Evolutionary conservation across 148 eudicot genomes (phyloP).

Genomic region (Polygonum aviculare): DNA sequence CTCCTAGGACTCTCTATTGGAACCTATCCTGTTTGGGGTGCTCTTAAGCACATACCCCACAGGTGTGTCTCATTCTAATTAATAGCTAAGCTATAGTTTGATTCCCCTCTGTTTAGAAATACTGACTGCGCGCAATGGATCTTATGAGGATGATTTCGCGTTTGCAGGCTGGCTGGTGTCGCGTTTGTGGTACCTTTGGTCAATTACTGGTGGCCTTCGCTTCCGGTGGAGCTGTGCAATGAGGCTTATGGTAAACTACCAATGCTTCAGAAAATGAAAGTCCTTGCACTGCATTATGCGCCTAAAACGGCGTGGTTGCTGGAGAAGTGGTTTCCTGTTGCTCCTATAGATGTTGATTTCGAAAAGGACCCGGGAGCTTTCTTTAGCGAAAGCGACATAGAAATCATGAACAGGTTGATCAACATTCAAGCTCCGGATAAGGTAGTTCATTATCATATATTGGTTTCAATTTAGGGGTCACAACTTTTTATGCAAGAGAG

Average conservation of each 20-base stretch:
- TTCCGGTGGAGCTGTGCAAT: background rate
- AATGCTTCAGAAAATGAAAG: background rate
- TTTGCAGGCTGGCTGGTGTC: constrained; percentile 8
- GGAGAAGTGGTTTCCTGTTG: background rate
- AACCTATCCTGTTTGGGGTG: constrained; percentile 27
- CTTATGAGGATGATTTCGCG: background rate
- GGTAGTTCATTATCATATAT: background rate
- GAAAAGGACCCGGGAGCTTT: background rate
- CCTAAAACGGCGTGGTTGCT: background rate
- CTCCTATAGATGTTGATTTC: background rate
- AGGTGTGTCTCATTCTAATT: constrained; percentile 13
- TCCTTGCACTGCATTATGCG: background rate
- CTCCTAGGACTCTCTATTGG: constrained; percentile 32
- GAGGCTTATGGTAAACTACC: background rate
- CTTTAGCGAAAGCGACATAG: background rate
- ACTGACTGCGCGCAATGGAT: background rate
- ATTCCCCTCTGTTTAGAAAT: no score
- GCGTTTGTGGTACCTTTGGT: constrained; percentile 8
- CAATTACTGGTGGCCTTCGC: constrained; percentile 13
- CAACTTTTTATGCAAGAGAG: background rate
- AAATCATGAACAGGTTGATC: background rate
- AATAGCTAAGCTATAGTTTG: background rate
- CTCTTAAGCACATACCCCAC: constrained; percentile 34
- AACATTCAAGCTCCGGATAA: background rate
- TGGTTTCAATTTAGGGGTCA: background rate